phyloP scores from a whole-genome alignment of 768 basidiomycete genomes.

The Chalciporus pseudorubinellus region DNA sequence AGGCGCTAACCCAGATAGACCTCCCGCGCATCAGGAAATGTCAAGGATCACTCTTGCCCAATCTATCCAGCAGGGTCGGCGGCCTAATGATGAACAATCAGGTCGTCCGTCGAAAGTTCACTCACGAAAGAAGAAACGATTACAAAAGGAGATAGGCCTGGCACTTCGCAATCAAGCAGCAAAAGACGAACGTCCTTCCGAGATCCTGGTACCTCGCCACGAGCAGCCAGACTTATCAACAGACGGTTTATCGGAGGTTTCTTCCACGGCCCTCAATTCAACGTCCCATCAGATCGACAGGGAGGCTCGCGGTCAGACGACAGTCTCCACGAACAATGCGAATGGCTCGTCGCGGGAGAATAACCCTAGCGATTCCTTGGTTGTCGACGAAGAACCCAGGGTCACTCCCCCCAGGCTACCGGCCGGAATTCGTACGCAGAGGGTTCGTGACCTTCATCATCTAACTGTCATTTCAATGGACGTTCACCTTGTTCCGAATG shows the following conservation, averaged over 20 bases:
- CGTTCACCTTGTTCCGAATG: background rate
- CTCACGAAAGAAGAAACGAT: slow-evolving; percentile 8
- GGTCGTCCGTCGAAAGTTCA: slow-evolving; percentile 1
- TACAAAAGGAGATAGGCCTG: slow-evolving; percentile 7
- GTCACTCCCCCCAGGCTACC: slow-evolving; percentile 4
- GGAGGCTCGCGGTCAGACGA: background rate
- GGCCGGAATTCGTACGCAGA: slow-evolving; percentile 27
- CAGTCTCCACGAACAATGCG: background rate
- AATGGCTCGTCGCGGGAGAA: background rate
- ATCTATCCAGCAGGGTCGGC: background rate
- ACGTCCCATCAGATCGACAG: background rate
- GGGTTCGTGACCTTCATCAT: slow-evolving; percentile 22
- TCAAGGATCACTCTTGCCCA: background rate
- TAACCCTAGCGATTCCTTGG: background rate
- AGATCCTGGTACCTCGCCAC: background rate
- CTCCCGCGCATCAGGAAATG: background rate
- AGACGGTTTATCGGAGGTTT: background rate
- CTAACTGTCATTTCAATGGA: background rate
- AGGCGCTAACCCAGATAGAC: background rate
- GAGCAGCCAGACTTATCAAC: slow-evolving; percentile 4
- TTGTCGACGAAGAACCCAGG: background rate
- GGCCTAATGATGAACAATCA: background rate
- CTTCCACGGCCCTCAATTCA: background rate
- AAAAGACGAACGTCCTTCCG: background rate
- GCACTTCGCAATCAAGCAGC: background rate